Percentiles rank a stretch among this genome's conserved stretches.
Evolutionary conservation across 73 alveolate species (phyloP).

Genomic region (Paraurostyla sp.): DNA sequence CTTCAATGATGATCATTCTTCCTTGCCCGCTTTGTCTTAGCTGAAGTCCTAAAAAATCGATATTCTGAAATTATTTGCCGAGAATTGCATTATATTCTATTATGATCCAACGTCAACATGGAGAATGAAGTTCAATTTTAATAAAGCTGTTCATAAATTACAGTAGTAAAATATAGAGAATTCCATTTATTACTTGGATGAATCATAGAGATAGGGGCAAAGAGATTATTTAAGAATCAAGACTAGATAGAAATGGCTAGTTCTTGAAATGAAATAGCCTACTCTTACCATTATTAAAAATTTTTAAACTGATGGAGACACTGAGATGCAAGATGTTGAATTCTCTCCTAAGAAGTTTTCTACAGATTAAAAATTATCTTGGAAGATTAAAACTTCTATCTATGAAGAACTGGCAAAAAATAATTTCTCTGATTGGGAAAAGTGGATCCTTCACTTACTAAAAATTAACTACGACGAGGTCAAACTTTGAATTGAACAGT

Average conservation of each 20-base stretch:
- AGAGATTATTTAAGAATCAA: constrained; percentile 12
- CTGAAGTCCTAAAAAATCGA: neutral
- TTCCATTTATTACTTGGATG: neutral
- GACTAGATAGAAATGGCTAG: neutral
- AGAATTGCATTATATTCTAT: neutral
- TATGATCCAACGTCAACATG: constrained; percentile 30
- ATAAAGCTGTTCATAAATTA: neutral
- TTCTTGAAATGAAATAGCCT: neutral
- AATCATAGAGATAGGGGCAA: neutral
- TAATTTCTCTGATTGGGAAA: neutral
- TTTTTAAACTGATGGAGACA: neutral
- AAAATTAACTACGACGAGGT: too few species aligned
- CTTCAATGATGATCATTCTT: neutral
- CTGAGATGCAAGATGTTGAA: neutral
- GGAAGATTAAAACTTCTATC: neutral
- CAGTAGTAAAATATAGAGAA: neutral
- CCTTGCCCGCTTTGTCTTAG: neutral
- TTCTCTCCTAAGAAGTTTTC: neutral
- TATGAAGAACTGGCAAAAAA: neutral
- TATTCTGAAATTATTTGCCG: constrained; percentile 19
- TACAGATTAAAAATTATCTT: neutral
- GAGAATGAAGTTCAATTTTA: neutral
- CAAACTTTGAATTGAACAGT: too few species aligned
- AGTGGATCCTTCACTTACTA: neutral
- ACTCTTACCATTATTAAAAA: constrained; percentile 5